Evolutionary conservation across 2,329 filamentous ascomycete genomes (phyloP), one percentile per base, ranked within the genome.

Genomic region (Simplicillium sp.): DNA sequence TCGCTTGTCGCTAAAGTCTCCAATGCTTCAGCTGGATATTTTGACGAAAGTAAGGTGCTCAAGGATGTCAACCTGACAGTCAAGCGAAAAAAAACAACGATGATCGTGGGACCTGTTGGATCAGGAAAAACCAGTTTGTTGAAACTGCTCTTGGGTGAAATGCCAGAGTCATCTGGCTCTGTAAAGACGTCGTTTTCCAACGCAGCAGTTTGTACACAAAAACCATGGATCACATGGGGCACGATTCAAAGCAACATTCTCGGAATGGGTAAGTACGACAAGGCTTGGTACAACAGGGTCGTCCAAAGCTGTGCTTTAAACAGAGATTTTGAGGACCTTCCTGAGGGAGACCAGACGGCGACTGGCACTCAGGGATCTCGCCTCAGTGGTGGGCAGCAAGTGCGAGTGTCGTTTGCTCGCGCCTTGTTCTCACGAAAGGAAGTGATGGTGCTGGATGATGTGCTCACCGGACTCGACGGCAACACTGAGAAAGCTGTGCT

Each of bases 401-500:
- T 52, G 43, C 49, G 53, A 7, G 43, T 56, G 15, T 45, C 50
- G 6, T 43, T 56, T 3, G 54, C 53, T 4, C 48, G 54, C 8
- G 52, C 54, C 4, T 34, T 55, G 1, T 56, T 51, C 29, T 52
- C 49, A 1, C 40, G 47, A n/a, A 47, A 46, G 11, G 29, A 42
- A 2, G 42, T 59, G 7, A 39, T 59, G 2, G 45, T 62, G 7
- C 44, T 61, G 1, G 59, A 62, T 25, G 59, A 61, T 29, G 52
- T 58, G 6, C 48, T 61, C 13, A 59, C 54, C 1, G 59, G 59
- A 3, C 52, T 64, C 3, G 62, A 65, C 39, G 49, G 54, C 6
- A 49, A 59, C 7, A 67, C 65, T 0, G 61, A 65, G 36, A 49
- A 58, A 17, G 53, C 55, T 9, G 59, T 67, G 2, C 60, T 65